Base-by-base conservation (phyloP, 2,329 filamentous ascomycete species). In the Hawksworthiomyces lignivorus region DNA sequence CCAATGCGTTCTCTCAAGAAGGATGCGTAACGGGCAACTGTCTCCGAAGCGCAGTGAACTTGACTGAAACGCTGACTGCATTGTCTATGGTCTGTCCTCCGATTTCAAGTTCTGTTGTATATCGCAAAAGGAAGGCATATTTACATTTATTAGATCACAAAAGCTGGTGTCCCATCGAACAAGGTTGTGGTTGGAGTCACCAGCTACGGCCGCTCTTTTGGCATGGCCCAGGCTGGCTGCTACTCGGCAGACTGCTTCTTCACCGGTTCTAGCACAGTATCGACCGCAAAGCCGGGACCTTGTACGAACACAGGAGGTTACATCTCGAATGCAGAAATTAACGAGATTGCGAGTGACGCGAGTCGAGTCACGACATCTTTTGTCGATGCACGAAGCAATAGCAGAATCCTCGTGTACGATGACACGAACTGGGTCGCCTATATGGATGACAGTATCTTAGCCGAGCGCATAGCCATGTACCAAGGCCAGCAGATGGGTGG, bases 261-360 rank as follows among this genome's bases (percentile, higher is more conserved):
- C 38, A 56, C 50, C 2, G 61, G 65, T 11, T 41, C 40, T 7
- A 20, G 19, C 12, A 10, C 31, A 2, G 22, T 39, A 1, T 64
- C 61, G 2, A 34, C 50, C 3, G 63, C 62, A 0, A 29, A 37
- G 3, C 36, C 45, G 4, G 65, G 62, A 2, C 19, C 24, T 2
- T 69, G 64, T 46, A 69, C 64, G 1, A 46, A 42, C 5, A 63
- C 59, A 0, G 48, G 44, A 0, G 65, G 65, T 3, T 66, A 65
- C 41, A 56, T 68, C 6, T 50, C 62, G 2, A 51, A 65, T 36
- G 56, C 58, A 2, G 65, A 68, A 52, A 63, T 68, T 34, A 18
- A 40, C 9, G 39, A 33, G 5, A 45, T 50, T 15, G 34, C 43
- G 8, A 12, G 8, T 8, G 24, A 12, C 24, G 12, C 24, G 24